phyloP scores from a whole-genome alignment of 140 eudicot species.

The Stevia rebaudiana region DNA sequence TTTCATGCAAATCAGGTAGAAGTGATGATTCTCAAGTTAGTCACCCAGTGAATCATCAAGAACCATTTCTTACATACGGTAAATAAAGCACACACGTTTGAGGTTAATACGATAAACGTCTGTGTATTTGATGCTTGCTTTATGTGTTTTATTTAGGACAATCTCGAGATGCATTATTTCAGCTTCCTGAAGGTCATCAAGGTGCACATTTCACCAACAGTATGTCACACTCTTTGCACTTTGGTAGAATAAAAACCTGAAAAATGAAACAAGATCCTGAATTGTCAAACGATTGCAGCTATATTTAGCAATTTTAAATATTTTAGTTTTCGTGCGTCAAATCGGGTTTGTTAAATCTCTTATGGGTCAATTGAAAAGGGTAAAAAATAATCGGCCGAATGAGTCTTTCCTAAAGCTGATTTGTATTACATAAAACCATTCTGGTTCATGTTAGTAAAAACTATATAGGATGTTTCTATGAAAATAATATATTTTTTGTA shows the following conservation, averaged over 20 bases:
- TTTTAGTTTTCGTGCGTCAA: not conserved
- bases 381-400: not conserved
- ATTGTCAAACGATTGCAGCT: conserved; percentile 9
- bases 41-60: conserved; percentile 9
- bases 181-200: conserved; percentile 24
- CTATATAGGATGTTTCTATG: not conserved
- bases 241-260: conserved; percentile 5
- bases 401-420: not conserved
- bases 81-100: not conserved
- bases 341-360: not conserved
- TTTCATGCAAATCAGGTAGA: conserved; percentile 25
- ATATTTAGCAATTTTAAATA: not conserved
- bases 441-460: not conserved
- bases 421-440: not conserved
- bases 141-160: conserved; percentile 32
- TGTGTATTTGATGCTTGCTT: conserved; percentile 26
- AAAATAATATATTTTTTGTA: not conserved
- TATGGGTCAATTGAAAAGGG: not conserved
- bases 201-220: conserved; percentile 28
- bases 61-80: conserved; percentile 24
- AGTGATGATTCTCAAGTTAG: conserved; percentile 21
- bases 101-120: conserved; percentile 1
- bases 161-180: conserved; percentile 20
- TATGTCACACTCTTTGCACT: conserved; percentile 17
- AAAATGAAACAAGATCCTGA: not conserved